phyloP scores from a whole-genome alignment of 345 rosid genomes.

The Pistacia vera region DNA sequence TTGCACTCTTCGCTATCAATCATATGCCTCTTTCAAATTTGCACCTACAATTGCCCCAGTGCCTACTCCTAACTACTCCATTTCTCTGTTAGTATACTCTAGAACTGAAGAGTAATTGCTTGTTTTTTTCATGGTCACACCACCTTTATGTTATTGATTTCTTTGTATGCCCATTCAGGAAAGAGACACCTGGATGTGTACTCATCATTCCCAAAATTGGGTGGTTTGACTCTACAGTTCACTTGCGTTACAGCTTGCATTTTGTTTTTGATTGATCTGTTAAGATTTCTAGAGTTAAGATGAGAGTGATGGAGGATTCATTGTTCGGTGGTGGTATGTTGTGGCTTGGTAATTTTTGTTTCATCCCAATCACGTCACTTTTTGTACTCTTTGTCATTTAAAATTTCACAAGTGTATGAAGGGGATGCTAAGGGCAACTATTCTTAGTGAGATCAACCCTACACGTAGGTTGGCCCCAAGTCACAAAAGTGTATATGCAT shows the following conservation, averaged over 20 bases:
- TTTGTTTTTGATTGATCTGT: conserved; percentile 13
- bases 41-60: background rate
- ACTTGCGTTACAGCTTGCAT: conserved; percentile 25
- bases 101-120: conserved; percentile 21
- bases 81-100: background rate
- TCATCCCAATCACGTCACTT: conserved; percentile 9
- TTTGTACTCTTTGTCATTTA: background rate
- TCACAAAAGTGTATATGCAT: background rate
- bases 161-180: conserved; percentile 7
- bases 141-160: conserved; percentile 12
- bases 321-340: conserved; percentile 10
- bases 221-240: conserved; percentile 13
- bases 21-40: background rate
- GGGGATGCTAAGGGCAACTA: conserved; percentile 4
- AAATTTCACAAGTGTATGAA: background rate
- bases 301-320: conserved; percentile 9
- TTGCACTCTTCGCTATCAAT: too few species aligned
- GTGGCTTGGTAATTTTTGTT: conserved; percentile 3
- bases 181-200: conserved; percentile 21
- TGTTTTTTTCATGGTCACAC: conserved; percentile 22
- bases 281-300: conserved; percentile 16
- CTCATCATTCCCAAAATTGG: background rate
- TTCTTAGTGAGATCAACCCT: conserved; percentile 16
- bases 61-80: conserved; percentile 9
- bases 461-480: conserved; percentile 14